Evolutionary conservation across 768 basidiomycete genomes (phyloP).

Genomic region (Suillus lakei): DNA sequence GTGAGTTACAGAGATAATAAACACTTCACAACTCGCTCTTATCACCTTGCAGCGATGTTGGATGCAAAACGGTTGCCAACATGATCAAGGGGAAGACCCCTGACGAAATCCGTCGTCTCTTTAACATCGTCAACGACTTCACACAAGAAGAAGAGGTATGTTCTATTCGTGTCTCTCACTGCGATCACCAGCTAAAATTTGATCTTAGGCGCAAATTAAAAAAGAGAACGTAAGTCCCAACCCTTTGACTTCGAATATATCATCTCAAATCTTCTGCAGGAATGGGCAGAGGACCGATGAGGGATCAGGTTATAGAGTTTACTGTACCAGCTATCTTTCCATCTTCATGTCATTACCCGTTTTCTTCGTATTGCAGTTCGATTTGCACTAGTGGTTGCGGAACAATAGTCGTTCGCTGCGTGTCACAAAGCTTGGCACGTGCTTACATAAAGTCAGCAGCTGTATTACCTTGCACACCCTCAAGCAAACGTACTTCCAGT

Average conservation of each 20-base stretch:
- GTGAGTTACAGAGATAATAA: conserved; percentile 50
- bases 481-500: neutral
- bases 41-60: conserved; percentile 74
- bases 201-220: conserved; percentile 89
- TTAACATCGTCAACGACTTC: conserved; percentile 98
- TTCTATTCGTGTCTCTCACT: conserved; percentile 17
- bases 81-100: conserved; percentile 99
- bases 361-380: conserved; percentile 14
- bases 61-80: conserved; percentile 98
- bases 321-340: conserved; percentile 20
- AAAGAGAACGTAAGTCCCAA: conserved; percentile 88
- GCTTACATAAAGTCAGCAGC: conserved; percentile 11
- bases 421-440: conserved; percentile 19
- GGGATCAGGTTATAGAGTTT: conserved; percentile 24
- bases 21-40: conserved; percentile 10
- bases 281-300: conserved; percentile 95
- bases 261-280: conserved; percentile 48
- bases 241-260: conserved; percentile 9
- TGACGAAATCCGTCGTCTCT: conserved; percentile 97
- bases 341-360: conserved; percentile 23
- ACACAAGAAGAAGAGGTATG: conserved; percentile 97
- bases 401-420: conserved; percentile 15
- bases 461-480: neutral
- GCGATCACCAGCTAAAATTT: conserved; percentile 69
- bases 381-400: conserved; percentile 1